Evolutionary conservation across 768 basidiomycete species (phyloP), one percentile per base, ranked within the genome.

Genomic region (Phlebiopsis flavidoalba): DNA sequence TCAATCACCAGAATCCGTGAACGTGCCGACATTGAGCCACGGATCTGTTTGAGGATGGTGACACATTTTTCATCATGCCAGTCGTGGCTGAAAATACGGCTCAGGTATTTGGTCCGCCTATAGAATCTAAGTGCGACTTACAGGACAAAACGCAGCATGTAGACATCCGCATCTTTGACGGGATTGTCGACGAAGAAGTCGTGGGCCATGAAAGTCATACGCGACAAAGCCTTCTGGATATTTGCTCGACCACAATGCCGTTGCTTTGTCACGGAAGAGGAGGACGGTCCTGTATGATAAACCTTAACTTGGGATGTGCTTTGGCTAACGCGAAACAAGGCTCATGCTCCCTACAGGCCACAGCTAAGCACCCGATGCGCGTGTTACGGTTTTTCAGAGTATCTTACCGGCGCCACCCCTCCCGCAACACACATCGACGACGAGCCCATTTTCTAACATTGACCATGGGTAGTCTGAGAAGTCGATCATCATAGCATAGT

Each of bases 221-320:
- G 55, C 11, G 31, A 24, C 37, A 33, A 58, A 10, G n/a, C 57
- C 60, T 12, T 59, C 52, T 2, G 60, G 63, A 15, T 56, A 24
- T 19, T 63, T 49, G 12, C 37, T 35, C 31, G 51, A n/a, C 63
- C 63, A 63, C 6, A 63, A 22, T 14, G 24, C 54, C 35, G 43
- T 33, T 0, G 65, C 67, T 24, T 57, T 17, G 21, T 57, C 54
- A 0, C 63, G 60, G n/a, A 0, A 63, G 62, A 5, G 62, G 49
- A 2, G 60, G 56, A 8, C 67, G 59, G 37, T 69, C 68, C 48
- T 68, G 67, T 26, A 65, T 52, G 10, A 68, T 51, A 48, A 67
- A 63, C 0, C 58, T 24, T 19, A 67, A 45, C 6, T 64, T 40
- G 5, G 58, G 61, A 50, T 62, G 60, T 15, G 31, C 53, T 54